Evolutionary conservation across 306 rosid genomes (phyloP), one percentile per base, ranked within the genome.

Genomic region (Sicyos edulis): DNA sequence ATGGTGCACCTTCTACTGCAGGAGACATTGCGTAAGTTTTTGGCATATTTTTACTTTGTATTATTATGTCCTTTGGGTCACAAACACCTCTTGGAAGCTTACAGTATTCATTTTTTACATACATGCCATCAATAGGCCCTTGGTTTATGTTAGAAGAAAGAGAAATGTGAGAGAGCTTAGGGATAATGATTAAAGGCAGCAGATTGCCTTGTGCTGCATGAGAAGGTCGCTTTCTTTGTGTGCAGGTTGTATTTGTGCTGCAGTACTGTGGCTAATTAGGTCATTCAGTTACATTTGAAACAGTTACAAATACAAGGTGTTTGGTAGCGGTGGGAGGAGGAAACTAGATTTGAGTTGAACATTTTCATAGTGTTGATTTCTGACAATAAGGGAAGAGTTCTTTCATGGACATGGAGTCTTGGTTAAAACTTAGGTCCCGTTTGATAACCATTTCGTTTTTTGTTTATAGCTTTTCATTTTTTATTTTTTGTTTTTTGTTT

Each of bases 1-100:
- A 93, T 76, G 99, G 99, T 64, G 66, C 99, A 77, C 99, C 99
- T 71, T 93, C 99, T 78, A 93, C 99, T 76, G 99, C 99, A 71
- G 99, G 99, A 77, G 99, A 93, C 82, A 93, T 93, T 13, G 91
- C 99, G 99, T 93, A 85, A 88, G 97, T 88, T 66, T 64, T 59
- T 61, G 40, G 15, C 53, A 21, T 59, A 17, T 49, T 7, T 57
- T 29, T 58, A 74, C 70, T 74, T 5, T 26, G 14, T 73, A 40
- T 6, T 24, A 40, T 51, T 26, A 17, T 5, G 53, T 53, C n/a
- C 61, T 29, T 26, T 17, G 26, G 26, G n/a, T 7, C 32, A n/a
- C 49, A 51, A n/a, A 53, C 62, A 53, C 17, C 51, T 51, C 15
- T 70, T 16, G 11, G 10, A 7, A 26, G 40, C 19, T 47, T 12